Base-by-base conservation (phyloP, 1,284 basidiomycete species). In the Melanopsichium pennsylvanicum region DNA sequence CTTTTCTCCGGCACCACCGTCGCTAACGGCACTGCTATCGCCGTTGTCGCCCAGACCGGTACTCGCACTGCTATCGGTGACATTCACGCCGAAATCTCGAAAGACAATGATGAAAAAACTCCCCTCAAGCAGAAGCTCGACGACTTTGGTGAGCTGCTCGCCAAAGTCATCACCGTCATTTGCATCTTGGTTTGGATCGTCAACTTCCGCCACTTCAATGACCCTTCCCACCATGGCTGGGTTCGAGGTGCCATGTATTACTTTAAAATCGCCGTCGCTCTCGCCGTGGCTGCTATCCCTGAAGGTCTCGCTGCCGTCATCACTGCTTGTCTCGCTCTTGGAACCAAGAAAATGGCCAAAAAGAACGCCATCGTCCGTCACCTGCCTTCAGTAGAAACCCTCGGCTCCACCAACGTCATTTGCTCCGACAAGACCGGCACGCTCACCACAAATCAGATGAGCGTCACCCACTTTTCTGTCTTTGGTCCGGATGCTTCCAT, bases 341-440 rank as follows among this genome's bases (percentile, higher is more conserved):
- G 79, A 23, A 79, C 78, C n/a, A 71, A 79, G 21, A 80, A 81
- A 56, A 80, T 81, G 78, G 79, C 79, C 15, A 74, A 74, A 50
- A 74, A 77, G 52, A 78, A 81, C 58, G 79, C 79, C 27, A 81
- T 81, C 52, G 79, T 81, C 26, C 67, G 78, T 10, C 78, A 80
- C 41, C 38, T 81, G 23, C 78, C 79, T 18, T 74, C 71, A 13
- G 78, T 81, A 18, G 79, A 81, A 63, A 80, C 78, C 26, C 72
- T 81, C 5, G 79, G 78, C 13, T 78, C 74, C 5, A 80, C 78
- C 47, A 79, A 77, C 41, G 78, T 80, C 42, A 80, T 81, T 39
- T 81, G 79, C 71, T 81, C 79, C 22, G 79, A 81, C 76, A 81
- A 81, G 73, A 81, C 79, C 26, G 79, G 79, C 18, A 81, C 79